Percentiles rank a stretch among this genome's conserved stretches.
phyloP scores from a whole-genome alignment of 192 early-diverging fungal species.

The Backusella australiensis region DNA sequence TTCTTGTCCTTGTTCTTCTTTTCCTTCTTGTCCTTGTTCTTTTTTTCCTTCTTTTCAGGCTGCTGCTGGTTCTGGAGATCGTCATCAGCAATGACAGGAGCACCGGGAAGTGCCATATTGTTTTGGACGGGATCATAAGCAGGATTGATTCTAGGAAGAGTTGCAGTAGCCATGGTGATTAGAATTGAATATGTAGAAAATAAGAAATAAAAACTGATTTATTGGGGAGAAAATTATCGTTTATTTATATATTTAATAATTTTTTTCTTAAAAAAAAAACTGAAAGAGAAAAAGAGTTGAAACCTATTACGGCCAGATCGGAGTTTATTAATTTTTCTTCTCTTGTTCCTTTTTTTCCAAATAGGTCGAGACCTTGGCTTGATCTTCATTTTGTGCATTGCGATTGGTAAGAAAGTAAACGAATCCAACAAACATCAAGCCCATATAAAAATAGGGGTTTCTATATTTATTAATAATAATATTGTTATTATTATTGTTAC shows the following conservation, averaged over 20 bases:
- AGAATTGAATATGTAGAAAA: not conserved
- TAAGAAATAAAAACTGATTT: not conserved
- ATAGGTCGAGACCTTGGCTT: constrained; percentile 14
- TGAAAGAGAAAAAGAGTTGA: not conserved
- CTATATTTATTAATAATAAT: constrained; percentile 7
- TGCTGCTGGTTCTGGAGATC: not conserved
- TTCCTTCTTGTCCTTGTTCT: constrained; percentile 9
- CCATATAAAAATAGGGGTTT: constrained; percentile 26
- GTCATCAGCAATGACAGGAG: not conserved
- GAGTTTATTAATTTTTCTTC: constrained; percentile 9
- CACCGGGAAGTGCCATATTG: not conserved
- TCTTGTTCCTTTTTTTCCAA: constrained; percentile 19
- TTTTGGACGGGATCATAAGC: not conserved
- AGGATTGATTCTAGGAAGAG: not conserved
- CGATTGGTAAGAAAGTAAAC: constrained; percentile 10
- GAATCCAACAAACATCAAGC: not conserved
- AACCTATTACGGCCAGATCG: not conserved
- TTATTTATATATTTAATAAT: constrained; percentile 3
- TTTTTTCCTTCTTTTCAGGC: constrained; percentile 11
- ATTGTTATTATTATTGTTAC: not conserved
- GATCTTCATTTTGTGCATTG: not conserved
- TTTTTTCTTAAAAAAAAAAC: not conserved
- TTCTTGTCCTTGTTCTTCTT: constrained; percentile 14
- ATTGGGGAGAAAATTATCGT: not conserved
- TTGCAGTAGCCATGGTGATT: not conserved